These are phyloP conservation scores for Galeopsis tetrahit DNA, from an alignment of 257 asterid species.

Conservation along the genomic window DNA sequence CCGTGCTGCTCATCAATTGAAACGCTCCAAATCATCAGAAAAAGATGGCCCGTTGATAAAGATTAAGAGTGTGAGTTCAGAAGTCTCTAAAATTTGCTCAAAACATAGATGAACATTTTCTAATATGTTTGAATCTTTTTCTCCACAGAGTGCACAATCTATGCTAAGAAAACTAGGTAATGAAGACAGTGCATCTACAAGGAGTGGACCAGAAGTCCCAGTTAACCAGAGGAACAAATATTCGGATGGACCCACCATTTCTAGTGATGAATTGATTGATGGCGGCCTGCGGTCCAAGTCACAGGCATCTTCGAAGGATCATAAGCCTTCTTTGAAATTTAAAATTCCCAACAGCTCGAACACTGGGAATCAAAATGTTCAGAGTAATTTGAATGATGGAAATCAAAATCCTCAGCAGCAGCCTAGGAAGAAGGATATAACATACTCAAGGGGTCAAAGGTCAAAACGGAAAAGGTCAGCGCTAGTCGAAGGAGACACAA, in stretches of 20 bases:
- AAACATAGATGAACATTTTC: conserved; percentile 40
- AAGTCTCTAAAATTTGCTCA: conserved; percentile 33
- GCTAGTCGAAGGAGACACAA: conserved; percentile 53
- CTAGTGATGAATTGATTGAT: conserved; percentile 51
- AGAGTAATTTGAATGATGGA: conserved; percentile 34
- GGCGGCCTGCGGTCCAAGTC: conserved; percentile 41
- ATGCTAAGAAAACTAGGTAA: conserved; percentile 48
- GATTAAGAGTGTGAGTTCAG: conserved; percentile 43
- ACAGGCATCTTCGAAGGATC: conserved; percentile 50
- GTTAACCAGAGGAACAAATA: conserved; percentile 48
- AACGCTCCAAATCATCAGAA: conserved; percentile 51
- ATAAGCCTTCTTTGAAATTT: conserved; percentile 62
- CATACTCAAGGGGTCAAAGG: conserved; percentile 80
- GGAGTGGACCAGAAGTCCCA: conserved; percentile 47
- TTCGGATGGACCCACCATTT: conserved; percentile 42
- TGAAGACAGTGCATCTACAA: conserved; percentile 46
- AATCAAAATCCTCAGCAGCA: conserved; percentile 36
- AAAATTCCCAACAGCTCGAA: conserved; percentile 73
- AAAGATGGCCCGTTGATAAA: conserved; percentile 40
- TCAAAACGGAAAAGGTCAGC: conserved; percentile 82
- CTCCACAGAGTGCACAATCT: conserved; percentile 48
- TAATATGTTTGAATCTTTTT: conserved; percentile 45
- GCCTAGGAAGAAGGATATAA: conserved; percentile 62
- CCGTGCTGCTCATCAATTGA: conserved; percentile 43
- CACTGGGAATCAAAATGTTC: conserved; percentile 51